Evolutionary conservation across 2,329 filamentous ascomycete genomes (phyloP).

Genomic region (Xylariaceae sp.): DNA sequence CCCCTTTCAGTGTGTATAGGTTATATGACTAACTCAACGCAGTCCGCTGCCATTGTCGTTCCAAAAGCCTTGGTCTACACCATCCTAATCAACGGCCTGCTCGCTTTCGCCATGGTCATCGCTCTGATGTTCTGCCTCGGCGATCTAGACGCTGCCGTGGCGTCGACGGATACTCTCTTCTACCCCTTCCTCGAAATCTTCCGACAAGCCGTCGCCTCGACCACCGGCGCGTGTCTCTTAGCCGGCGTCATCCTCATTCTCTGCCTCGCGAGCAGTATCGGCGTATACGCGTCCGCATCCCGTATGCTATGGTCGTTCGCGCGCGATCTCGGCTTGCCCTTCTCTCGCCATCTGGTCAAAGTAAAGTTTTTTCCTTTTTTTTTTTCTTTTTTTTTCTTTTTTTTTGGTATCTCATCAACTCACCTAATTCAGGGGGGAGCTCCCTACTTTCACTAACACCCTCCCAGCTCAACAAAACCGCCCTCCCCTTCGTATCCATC

Average conservation of each 20-base stretch:
- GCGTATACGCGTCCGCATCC: constrained; percentile 22
- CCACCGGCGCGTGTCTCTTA: constrained; percentile 27
- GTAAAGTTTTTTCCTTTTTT: constrained; percentile 5
- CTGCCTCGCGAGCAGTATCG: constrained; percentile 17
- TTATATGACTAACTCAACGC: not conserved
- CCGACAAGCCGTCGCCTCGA: constrained; percentile 20
- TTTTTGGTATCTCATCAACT: no score
- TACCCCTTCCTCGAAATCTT: constrained; percentile 30
- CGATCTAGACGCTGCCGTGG: constrained; percentile 18
- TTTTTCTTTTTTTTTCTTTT: not conserved
- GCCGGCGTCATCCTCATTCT: constrained; percentile 21
- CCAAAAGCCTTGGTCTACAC: constrained; percentile 21
- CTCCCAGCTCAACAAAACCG: constrained; percentile 15
- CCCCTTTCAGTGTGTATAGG: not conserved
- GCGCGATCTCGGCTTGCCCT: constrained; percentile 22
- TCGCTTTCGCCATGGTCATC: constrained; percentile 24
- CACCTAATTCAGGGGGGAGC: no score
- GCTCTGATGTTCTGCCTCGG: constrained; percentile 23
- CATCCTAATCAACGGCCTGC: constrained; percentile 22
- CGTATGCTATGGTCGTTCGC: constrained; percentile 28
- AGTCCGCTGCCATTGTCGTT: constrained; percentile 17
- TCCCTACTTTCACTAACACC: no score
- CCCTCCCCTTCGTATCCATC: constrained; percentile 23
- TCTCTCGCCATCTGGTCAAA: constrained; percentile 20
- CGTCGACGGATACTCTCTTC: constrained; percentile 16